Percentiles rank a stretch among this genome's conserved stretches.
These are phyloP conservation scores for Ceriops tagal DNA, from an alignment of 345 rosid species.

Conservation along the genomic window DNA sequence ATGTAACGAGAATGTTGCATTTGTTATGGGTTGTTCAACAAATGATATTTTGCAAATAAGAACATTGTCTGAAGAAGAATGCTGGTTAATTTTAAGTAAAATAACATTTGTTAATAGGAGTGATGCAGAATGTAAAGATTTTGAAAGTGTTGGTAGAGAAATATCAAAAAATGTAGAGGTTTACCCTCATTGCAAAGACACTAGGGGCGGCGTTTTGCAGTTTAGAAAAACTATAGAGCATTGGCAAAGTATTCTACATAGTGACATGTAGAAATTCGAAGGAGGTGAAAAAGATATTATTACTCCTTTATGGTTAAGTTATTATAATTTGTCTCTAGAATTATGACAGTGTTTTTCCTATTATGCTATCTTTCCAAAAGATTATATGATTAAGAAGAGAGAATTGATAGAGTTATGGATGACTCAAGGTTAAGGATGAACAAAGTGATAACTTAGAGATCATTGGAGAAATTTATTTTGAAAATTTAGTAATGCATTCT, in stretches of 20 bases:
- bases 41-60: too few species aligned
- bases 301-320: slow-evolving; percentile 1
- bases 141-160: not conserved
- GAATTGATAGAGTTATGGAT: slow-evolving; percentile 10
- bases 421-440: slow-evolving; percentile 10
- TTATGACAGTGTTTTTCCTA: too few species aligned
- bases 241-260: slow-evolving; percentile 23
- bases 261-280: slow-evolving; percentile 15
- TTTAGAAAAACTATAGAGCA: slow-evolving; percentile 1
- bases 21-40: too few species aligned
- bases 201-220: slow-evolving; percentile 11
- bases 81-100: slow-evolving; percentile 1
- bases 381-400: not conserved
- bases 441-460: not conserved
- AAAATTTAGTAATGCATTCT: too few species aligned
- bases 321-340: too few species aligned
- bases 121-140: not conserved
- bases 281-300: too few species aligned
- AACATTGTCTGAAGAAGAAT: too few species aligned
- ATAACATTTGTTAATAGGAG: not conserved
- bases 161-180: slow-evolving; percentile 6
- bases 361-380: not conserved
- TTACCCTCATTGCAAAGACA: slow-evolving; percentile 10
- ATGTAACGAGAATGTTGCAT: too few species aligned
- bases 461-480: too few species aligned